Percentiles rank a stretch among this genome's conserved stretches.
These are phyloP conservation scores for Hypoxylon lenormandii DNA, from an alignment of 495 filamentous ascomycete genomes.

Conservation along the genomic window DNA sequence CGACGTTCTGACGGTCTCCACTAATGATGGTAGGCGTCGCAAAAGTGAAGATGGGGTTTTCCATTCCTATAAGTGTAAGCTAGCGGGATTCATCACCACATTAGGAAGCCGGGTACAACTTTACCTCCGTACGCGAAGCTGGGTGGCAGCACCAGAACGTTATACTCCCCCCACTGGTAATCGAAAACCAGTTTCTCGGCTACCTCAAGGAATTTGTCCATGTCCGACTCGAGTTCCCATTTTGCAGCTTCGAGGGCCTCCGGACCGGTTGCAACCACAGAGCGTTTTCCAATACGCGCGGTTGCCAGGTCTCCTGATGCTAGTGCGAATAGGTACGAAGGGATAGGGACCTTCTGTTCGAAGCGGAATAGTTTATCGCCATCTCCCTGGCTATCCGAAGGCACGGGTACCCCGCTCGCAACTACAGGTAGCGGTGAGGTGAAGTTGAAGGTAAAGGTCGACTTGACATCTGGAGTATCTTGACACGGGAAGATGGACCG, in stretches of 20 bases:
- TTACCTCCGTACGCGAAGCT: constrained; percentile 83
- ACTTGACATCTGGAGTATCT: constrained; percentile 95
- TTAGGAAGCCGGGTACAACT: constrained; percentile 11
- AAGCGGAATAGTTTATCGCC: constrained; percentile 78
- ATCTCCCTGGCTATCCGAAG: constrained; percentile 61
- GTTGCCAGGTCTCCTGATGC: constrained; percentile 88
- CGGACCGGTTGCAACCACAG: constrained; percentile 83
- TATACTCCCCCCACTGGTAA: constrained; percentile 94
- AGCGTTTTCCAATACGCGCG: constrained; percentile 85
- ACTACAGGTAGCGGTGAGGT: constrained; percentile 86
- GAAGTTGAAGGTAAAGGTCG: constrained; percentile 87
- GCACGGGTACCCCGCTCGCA: constrained; percentile 82
- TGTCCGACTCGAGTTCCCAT: constrained; percentile 89
- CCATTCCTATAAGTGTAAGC: constrained; percentile 75
- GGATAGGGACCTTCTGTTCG: constrained; percentile 88
- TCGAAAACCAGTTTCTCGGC: constrained; percentile 89
- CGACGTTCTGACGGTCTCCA: constrained; percentile 91
- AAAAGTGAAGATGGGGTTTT: constrained; percentile 93
- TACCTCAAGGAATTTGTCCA: constrained; percentile 87
- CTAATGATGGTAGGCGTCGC: constrained; percentile 92
- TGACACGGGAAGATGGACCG: constrained; percentile 95
- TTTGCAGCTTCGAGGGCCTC: constrained; percentile 85
- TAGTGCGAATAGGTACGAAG: constrained; percentile 91
- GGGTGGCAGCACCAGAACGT: constrained; percentile 87
- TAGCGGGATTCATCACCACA: background rate